Base-by-base conservation (phyloP, 2,329 filamentous ascomycete species). In the Scleromitrula shiraiana region DNA sequence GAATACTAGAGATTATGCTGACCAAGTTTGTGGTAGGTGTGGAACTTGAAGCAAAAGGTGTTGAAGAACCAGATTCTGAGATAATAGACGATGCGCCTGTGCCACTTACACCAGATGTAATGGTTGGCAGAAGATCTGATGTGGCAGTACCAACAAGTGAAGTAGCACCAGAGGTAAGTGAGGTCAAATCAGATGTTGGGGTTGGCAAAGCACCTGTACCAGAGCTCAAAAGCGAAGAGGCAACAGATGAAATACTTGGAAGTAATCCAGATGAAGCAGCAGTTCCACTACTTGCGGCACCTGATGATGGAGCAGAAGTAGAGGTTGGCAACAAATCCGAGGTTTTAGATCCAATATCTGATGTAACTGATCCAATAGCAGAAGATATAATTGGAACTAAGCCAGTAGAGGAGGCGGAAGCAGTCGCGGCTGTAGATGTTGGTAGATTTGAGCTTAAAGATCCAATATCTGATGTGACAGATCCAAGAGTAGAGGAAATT, bases 1-100 rank as follows among this genome's bases (percentile, higher is more conserved):
- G 45, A 27, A 50, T 50, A 32, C 49, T 50, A n/a, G 49, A 50
- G n/a, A 50, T 48, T 12, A 50, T 38, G 35, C 49, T 50, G 29
- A 36, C 49, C 32, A 50, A 36, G 24, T 22, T 37, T 15, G 43
- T 46, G 23, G 22, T 37, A 7, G 41, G 22, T 8, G 29, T 45
- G 14, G 42, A 45, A 22, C 33, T 39, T 14, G 33, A 22, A 22
- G 32, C 19, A 38, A 26, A 30, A 7, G 33, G 10, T 7, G 17
- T 39, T 4, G 35, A 39, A 17, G 35, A 30, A 29, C 43, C 30
- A 24, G 32, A 23, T 17, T 17, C 20, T 3, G 36, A 46, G 15
- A 20, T 19, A 6, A 37, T 2, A 19, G 30, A 33, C n/a, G 33
- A 37, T 37, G 17, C 33, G 20, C 15, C 33, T 19, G 15, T 20